Evolutionary conservation across 108 stramenopile genomes (phyloP), one percentile per base, ranked within the genome.

Genomic region (Schizochytrium sp.): DNA sequence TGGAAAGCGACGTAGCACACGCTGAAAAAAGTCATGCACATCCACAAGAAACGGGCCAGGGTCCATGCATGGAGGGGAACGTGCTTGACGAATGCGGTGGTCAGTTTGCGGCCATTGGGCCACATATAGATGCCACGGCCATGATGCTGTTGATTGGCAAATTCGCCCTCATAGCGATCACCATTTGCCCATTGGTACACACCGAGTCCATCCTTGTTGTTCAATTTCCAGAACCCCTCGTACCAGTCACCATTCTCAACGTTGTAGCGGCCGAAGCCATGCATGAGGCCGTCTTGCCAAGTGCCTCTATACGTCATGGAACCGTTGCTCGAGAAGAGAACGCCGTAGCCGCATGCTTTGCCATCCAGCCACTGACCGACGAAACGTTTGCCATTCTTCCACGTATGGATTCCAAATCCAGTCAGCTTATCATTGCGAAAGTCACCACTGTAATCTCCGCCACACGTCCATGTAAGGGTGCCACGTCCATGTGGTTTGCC

Each of bases 401-500:
- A 69, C 6, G 25, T 69, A 18, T 88, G 44, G 19, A 90, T 76
- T n/a, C 88, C 91, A 25, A 57, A 25, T 5, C 90, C 90, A 16
- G 88, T 45, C 58, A 63, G 72, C 87, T 87, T 51, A 23, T 88
- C 89, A 16, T 87, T 19, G 45, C 63, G 48, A 45, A 57, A 92
- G 19, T 87, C 60, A 6, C 92, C 92, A 10, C 53, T 19, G 60
- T 89, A 92, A 2, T 87, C 72, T 28, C 34, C 88, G 19, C 91
- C 91, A n/a, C 51, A 88, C 4, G 91, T 60, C 44, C 60, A 91
- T 45, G 57, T 91, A 58, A 76, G 58, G 6, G 58, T 93, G 23
- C 93, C 93, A 23, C 88, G 48, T 4, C 93, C 93, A 44, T 92
- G 60, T 29, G 87, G 89, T 88, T 92, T 92, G 25, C 63, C 63